These are phyloP conservation scores for Avena eriantha DNA, from an alignment of 176 grass and related monocot genomes.

Conservation along the genomic window DNA sequence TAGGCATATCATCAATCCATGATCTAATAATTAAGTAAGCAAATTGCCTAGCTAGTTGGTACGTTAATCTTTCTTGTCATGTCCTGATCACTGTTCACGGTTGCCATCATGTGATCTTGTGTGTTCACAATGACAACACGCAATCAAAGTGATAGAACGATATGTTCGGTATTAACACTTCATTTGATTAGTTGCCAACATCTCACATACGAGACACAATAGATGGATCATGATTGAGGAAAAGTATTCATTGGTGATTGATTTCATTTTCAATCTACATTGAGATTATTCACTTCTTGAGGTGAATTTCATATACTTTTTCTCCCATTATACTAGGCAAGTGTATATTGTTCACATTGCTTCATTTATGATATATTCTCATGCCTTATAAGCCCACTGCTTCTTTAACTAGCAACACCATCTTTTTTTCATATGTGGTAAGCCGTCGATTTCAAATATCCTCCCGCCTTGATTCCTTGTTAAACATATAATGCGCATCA, in stretches of 20 bases:
- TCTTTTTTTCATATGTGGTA: too few species aligned
- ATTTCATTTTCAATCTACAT: neutral
- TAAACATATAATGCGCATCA: too few species aligned
- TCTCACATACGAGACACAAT: neutral
- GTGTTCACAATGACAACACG: constrained; percentile 67
- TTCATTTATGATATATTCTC: neutral
- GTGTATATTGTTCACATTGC: neutral
- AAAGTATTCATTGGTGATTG: neutral
- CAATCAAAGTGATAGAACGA: constrained; percentile 37
- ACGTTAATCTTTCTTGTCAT: constrained; percentile 33
- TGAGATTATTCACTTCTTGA: neutral
- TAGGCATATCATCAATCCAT: constrained; percentile 11
- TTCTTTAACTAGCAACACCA: too few species aligned
- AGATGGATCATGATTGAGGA: neutral
- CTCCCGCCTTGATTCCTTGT: too few species aligned
- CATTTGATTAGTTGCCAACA: constrained; percentile 2
- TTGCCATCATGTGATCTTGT: constrained; percentile 33
- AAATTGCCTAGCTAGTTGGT: constrained; percentile 26
- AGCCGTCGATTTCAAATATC: too few species aligned
- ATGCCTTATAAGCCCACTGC: neutral
- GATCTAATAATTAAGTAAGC: neutral
- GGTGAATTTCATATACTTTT: neutral
- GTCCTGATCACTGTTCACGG: constrained; percentile 19
- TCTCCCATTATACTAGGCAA: neutral
- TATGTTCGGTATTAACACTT: neutral